Percentiles rank a stretch among this genome's conserved stretches.
phyloP scores from a whole-genome alignment of 164 flowering plant genomes.

The Tetrastigma voinierianum region DNA sequence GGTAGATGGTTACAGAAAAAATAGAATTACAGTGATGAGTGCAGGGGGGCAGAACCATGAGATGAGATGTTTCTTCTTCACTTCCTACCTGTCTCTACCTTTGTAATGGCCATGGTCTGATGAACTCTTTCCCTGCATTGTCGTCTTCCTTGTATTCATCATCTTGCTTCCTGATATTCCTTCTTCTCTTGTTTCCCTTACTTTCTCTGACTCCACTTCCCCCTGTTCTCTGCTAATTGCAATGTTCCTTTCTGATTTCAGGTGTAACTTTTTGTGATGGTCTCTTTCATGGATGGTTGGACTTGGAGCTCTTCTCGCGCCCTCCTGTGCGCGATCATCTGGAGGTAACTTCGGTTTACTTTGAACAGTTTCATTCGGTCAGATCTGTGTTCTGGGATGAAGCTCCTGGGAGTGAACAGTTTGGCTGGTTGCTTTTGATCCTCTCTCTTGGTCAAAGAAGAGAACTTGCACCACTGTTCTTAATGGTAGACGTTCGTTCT shows the following conservation, averaged over 20 bases:
- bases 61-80: background rate
- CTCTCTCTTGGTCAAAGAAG: slow-evolving; percentile 72
- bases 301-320: background rate
- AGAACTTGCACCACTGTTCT: slow-evolving; percentile 91
- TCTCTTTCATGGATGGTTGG: slow-evolving; percentile 11
- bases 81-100: slow-evolving; percentile 25
- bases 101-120: slow-evolving; percentile 21
- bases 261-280: slow-evolving; percentile 3
- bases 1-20: background rate
- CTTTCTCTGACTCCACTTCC: slow-evolving; percentile 15
- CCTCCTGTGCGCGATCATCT: slow-evolving; percentile 10
- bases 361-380: slow-evolving; percentile 3
- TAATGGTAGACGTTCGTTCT: slow-evolving; percentile 76
- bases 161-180: slow-evolving; percentile 19
- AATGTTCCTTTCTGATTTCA: slow-evolving; percentile 15
- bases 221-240: slow-evolving; percentile 13
- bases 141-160: slow-evolving; percentile 26
- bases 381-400: background rate
- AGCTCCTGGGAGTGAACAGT: slow-evolving; percentile 13
- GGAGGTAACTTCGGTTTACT: slow-evolving; percentile 16
- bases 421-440: slow-evolving; percentile 16
- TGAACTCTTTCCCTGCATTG: slow-evolving; percentile 15
- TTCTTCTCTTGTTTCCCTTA: slow-evolving; percentile 27
- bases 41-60: background rate
- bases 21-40: background rate